Conservation (phyloP, 2,329 filamentous ascomycete species). For the Diplocarpon rosae region DNA sequence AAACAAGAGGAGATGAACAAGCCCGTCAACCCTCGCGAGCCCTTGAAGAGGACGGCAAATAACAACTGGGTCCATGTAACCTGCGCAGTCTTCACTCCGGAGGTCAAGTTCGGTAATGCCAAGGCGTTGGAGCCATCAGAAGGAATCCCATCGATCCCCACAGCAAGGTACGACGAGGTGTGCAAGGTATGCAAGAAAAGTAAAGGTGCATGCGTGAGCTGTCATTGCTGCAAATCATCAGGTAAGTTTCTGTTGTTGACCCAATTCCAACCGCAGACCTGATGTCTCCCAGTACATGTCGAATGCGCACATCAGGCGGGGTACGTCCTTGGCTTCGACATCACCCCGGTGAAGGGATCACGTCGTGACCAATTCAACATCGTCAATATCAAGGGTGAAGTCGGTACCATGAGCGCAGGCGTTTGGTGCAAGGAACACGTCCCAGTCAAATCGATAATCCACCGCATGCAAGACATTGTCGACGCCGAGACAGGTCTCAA, state of each 20-base stretch:
- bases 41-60: slow-evolving; percentile 84
- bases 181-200: slow-evolving; percentile 77
- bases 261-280: slow-evolving; percentile 3
- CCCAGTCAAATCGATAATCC: slow-evolving; percentile 59
- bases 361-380: slow-evolving; percentile 70
- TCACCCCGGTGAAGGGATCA: slow-evolving; percentile 81
- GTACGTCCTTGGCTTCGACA: slow-evolving; percentile 80
- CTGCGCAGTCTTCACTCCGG: slow-evolving; percentile 83
- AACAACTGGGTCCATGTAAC: slow-evolving; percentile 98
- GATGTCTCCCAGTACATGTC: slow-evolving; percentile 50
- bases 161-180: slow-evolving; percentile 58
- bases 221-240: slow-evolving; percentile 56
- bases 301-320: slow-evolving; percentile 80
- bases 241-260: slow-evolving; percentile 23
- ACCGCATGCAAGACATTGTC: slow-evolving; percentile 67
- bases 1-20: slow-evolving; percentile 77
- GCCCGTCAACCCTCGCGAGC: slow-evolving; percentile 74
- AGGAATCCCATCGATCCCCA: slow-evolving; percentile 74
- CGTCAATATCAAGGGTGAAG: slow-evolving; percentile 71
- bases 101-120: slow-evolving; percentile 85
- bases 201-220: slow-evolving; percentile 70
- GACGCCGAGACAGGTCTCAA: slow-evolving; percentile 56
- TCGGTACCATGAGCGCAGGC: slow-evolving; percentile 70
- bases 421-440: slow-evolving; percentile 88
- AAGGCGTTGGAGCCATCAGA: slow-evolving; percentile 76